These are phyloP conservation scores for Lithohypha guttulata DNA, from an alignment of 2,329 filamentous ascomycete species.

Conservation along the genomic window DNA sequence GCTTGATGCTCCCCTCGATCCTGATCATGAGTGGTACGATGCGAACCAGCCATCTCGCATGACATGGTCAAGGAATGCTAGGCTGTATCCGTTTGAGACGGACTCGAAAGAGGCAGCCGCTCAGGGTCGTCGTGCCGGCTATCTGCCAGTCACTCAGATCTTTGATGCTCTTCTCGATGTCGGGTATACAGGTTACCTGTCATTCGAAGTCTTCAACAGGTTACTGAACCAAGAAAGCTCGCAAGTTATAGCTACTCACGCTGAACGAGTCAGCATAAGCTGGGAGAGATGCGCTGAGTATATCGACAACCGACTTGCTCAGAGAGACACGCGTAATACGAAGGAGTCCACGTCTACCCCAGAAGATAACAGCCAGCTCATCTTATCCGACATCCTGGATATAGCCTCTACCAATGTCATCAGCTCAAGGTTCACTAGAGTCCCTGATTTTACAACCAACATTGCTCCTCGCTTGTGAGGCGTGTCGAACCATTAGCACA, in stretches of 20 bases:
- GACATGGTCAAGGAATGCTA: slow-evolving; percentile 69
- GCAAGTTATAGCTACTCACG: slow-evolving; percentile 16
- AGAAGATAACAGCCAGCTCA: not conserved
- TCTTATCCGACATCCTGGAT: too few species aligned
- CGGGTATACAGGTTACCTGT: slow-evolving; percentile 40
- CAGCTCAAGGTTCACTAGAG: too few species aligned
- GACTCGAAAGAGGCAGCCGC: slow-evolving; percentile 22
- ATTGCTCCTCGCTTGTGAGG: too few species aligned
- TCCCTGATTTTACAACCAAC: too few species aligned
- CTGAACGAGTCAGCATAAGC: slow-evolving; percentile 12
- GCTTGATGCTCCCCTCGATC: slow-evolving; percentile 45
- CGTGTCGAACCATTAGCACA: too few species aligned
- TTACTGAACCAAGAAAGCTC: slow-evolving; percentile 15
- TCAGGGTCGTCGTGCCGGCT: slow-evolving; percentile 42
- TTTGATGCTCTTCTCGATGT: slow-evolving; percentile 50
- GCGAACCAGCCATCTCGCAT: slow-evolving; percentile 52
- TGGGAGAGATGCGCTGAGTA: slow-evolving; percentile 15
- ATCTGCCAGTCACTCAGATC: slow-evolving; percentile 55
- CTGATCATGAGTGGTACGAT: slow-evolving; percentile 49
- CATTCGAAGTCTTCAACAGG: slow-evolving; percentile 21
- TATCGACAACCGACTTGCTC: slow-evolving; percentile 8
- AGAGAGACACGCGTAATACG: too few species aligned
- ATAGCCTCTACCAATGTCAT: too few species aligned
- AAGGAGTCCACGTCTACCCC: not conserved
- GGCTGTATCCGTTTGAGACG: slow-evolving; percentile 56